phyloP scores from a whole-genome alignment of 495 filamentous ascomycete species.

The Penicillium coffeae region DNA sequence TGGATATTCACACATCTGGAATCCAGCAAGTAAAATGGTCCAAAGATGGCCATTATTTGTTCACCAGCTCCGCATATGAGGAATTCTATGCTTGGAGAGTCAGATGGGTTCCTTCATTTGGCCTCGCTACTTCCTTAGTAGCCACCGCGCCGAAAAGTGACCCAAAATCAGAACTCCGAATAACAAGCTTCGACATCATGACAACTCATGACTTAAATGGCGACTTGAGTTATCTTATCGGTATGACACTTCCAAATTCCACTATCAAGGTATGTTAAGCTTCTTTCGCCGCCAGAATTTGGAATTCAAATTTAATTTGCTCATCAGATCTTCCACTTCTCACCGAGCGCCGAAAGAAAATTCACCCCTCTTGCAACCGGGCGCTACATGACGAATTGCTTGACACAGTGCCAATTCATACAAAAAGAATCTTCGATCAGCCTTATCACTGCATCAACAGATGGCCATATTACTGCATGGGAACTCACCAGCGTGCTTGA shows the following conservation, averaged over 20 bases:
- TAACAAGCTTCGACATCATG: conserved; percentile 66
- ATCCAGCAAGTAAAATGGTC: conserved; percentile 81
- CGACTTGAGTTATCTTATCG: conserved; percentile 47
- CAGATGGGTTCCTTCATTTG: conserved; percentile 45
- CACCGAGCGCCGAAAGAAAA: conserved; percentile 18
- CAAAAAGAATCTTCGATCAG: conserved; percentile 21
- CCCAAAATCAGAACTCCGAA: conserved; percentile 65
- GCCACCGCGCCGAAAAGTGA: conserved; percentile 56
- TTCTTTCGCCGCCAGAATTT: background rate
- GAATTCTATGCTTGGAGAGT: conserved; percentile 87
- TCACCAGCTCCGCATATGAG: conserved; percentile 81
- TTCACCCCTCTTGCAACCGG: conserved; percentile 57
- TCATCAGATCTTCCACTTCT: conserved; percentile 56
- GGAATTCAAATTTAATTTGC: background rate
- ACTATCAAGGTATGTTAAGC: conserved; percentile 50
- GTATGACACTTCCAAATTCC: conserved; percentile 75
- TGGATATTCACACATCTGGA: conserved; percentile 75
- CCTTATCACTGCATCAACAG: conserved; percentile 59
- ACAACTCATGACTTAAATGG: conserved; percentile 30
- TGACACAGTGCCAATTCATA: conserved; percentile 64
- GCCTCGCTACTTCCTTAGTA: conserved; percentile 60
- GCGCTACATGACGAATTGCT: conserved; percentile 72
- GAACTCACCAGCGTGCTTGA: conserved; percentile 34
- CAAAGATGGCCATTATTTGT: conserved; percentile 57
- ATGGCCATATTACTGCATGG: conserved; percentile 59